phyloP scores from a whole-genome alignment of 1,284 basidiomycete species.

The Austroboletus niveus region DNA sequence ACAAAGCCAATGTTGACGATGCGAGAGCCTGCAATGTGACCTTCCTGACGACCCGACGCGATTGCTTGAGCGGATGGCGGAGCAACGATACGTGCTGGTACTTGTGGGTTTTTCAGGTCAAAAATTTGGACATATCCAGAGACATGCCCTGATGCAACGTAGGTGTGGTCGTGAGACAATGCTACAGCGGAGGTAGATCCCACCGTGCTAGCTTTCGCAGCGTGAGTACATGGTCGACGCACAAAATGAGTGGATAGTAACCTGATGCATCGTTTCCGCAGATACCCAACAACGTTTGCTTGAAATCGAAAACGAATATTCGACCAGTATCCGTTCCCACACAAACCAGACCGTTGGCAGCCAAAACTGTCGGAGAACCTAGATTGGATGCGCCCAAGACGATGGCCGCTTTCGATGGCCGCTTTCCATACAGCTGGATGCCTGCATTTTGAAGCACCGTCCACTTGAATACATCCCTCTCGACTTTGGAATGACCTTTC shows the following conservation, averaged over 20 bases:
- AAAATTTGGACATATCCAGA: slow-evolving; percentile 87
- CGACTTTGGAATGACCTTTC: slow-evolving; percentile 27
- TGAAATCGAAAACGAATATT: slow-evolving; percentile 87
- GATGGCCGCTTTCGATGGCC: slow-evolving; percentile 55
- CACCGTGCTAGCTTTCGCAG: slow-evolving; percentile 50
- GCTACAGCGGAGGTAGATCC: slow-evolving; percentile 90
- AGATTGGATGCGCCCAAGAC: slow-evolving; percentile 55
- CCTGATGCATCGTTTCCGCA: slow-evolving; percentile 70
- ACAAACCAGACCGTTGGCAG: slow-evolving; percentile 87
- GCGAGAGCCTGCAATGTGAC: slow-evolving; percentile 84
- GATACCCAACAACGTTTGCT: slow-evolving; percentile 78
- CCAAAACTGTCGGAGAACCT: slow-evolving; percentile 77
- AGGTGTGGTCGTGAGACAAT: slow-evolving; percentile 93
- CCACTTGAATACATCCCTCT: slow-evolving; percentile 76
- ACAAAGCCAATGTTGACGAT: slow-evolving; percentile 90
- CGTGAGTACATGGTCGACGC: slow-evolving; percentile 16
- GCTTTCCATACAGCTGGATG: slow-evolving; percentile 52
- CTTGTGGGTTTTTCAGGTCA: slow-evolving; percentile 69
- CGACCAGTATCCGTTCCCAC: slow-evolving; percentile 83
- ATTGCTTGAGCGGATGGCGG: slow-evolving; percentile 71
- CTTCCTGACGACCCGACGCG: slow-evolving; percentile 85
- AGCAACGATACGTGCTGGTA: slow-evolving; percentile 65
- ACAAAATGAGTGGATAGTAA: slow-evolving; percentile 37
- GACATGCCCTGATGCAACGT: slow-evolving; percentile 85
- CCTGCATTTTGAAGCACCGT: slow-evolving; percentile 65